Evolutionary conservation across 768 basidiomycete species (phyloP).

Genomic region (Kwoniella dejecticola): DNA sequence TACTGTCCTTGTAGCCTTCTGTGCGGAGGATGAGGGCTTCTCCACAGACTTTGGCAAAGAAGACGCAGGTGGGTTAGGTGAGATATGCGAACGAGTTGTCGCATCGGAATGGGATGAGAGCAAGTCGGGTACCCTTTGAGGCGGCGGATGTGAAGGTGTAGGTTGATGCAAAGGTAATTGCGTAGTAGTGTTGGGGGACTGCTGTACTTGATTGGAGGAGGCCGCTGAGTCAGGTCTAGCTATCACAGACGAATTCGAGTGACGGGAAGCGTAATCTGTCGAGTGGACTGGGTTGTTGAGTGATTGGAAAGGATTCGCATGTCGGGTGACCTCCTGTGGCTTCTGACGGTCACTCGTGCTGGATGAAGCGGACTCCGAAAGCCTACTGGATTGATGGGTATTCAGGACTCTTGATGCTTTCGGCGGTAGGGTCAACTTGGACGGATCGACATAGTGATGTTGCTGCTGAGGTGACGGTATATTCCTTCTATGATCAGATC

Average conservation of each 20-base stretch:
- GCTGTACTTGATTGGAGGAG: constrained; percentile 1
- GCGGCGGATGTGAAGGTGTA: constrained; percentile 14
- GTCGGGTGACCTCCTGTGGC: background rate
- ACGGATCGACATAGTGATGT: constrained; percentile 7
- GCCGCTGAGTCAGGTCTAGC: background rate
- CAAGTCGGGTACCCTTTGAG: constrained; percentile 9
- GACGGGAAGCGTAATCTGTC: background rate
- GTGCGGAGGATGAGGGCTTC: background rate
- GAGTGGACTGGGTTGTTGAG: background rate
- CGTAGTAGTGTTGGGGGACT: constrained; percentile 7
- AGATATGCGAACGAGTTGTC: background rate
- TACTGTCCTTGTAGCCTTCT: background rate
- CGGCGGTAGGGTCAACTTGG: constrained; percentile 2
- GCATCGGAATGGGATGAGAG: background rate
- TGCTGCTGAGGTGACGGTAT: constrained; percentile 5
- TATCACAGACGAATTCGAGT: constrained; percentile 1
- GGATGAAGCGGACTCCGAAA: background rate
- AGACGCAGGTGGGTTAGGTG: background rate
- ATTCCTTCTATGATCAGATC: no score
- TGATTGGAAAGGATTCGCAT: background rate
- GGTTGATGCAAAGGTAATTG: constrained; percentile 18
- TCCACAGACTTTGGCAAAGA: background rate
- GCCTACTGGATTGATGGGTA: background rate
- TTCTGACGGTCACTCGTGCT: background rate
- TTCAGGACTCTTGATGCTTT: background rate